These are phyloP conservation scores for Medicago ruthenica DNA, from an alignment of 306 rosid species.

Conservation along the genomic window DNA sequence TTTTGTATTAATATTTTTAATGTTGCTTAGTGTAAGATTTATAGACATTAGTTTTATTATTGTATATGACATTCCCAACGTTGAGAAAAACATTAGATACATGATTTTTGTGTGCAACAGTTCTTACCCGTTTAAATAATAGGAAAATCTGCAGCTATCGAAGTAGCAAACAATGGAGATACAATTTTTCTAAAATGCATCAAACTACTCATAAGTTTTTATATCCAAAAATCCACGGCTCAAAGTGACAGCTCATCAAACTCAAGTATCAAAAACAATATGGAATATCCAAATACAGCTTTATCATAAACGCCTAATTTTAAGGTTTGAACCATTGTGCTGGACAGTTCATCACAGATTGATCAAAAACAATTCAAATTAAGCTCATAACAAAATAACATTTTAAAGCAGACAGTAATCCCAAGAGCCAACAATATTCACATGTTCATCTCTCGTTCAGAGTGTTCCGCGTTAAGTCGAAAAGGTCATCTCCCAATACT, in stretches of 20 bases:
- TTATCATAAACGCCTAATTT: neutral
- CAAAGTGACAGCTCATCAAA: neutral
- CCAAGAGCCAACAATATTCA: conserved; percentile 45
- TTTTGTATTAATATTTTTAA: too few species aligned
- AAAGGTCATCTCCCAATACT: conserved; percentile 23
- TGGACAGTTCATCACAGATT: neutral
- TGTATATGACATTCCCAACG: too few species aligned
- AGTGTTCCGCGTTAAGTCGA: conserved; percentile 27
- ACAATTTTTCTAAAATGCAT: neutral
- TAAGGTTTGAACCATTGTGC: neutral
- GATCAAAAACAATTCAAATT: conserved; percentile 6
- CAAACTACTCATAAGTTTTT: neutral
- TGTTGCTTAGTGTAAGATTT: too few species aligned
- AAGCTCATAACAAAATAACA: neutral
- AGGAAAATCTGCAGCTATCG: neutral
- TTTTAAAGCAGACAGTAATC: neutral
- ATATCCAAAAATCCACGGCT: neutral
- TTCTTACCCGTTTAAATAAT: neutral
- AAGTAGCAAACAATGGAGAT: neutral
- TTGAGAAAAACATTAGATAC: too few species aligned
- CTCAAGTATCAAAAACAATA: neutral
- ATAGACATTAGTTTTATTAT: too few species aligned
- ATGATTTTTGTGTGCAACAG: too few species aligned
- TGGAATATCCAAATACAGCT: neutral
- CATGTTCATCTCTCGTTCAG: conserved; percentile 53